These are phyloP conservation scores for Tilletia walkeri DNA, from an alignment of 1,284 basidiomycete genomes.

Conservation along the genomic window DNA sequence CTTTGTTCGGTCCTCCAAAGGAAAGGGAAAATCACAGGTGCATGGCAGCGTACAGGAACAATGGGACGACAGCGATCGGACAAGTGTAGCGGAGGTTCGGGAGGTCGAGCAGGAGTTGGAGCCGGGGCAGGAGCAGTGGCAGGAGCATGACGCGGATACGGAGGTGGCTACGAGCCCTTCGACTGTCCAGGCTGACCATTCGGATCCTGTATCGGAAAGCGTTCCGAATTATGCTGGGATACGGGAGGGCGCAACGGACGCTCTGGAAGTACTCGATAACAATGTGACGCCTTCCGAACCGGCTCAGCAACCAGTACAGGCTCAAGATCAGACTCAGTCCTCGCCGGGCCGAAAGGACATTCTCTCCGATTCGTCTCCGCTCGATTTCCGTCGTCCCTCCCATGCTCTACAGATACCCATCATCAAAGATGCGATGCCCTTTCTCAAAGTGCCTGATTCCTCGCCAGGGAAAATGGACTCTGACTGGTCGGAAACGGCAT, in stretches of 20 bases:
- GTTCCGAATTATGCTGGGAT: too few relatives aligned
- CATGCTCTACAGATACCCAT: constrained; percentile 6
- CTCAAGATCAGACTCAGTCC: neutral
- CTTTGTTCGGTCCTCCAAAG: neutral
- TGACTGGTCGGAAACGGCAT: too few relatives aligned
- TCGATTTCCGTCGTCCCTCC: neutral
- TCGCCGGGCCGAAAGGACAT: neutral
- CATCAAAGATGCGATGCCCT: constrained; percentile 4
- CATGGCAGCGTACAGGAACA: neutral
- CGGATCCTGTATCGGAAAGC: neutral
- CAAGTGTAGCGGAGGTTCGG: neutral
- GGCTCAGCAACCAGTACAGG: neutral
- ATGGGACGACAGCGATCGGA: neutral
- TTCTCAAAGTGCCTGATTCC: neutral
- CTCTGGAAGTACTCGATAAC: too few relatives aligned
- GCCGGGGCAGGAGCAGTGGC: neutral
- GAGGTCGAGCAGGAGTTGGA: too few relatives aligned
- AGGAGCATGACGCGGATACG: neutral
- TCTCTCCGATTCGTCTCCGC: neutral
- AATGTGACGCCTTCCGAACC: too few relatives aligned
- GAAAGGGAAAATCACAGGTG: neutral
- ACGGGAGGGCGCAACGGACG: too few relatives aligned
- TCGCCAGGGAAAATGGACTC: too few relatives aligned
- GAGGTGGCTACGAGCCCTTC: neutral
- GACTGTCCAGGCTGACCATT: neutral